Base-by-base conservation (phyloP, 2,329 filamentous ascomycete genomes). In the Lachnellula arida region DNA sequence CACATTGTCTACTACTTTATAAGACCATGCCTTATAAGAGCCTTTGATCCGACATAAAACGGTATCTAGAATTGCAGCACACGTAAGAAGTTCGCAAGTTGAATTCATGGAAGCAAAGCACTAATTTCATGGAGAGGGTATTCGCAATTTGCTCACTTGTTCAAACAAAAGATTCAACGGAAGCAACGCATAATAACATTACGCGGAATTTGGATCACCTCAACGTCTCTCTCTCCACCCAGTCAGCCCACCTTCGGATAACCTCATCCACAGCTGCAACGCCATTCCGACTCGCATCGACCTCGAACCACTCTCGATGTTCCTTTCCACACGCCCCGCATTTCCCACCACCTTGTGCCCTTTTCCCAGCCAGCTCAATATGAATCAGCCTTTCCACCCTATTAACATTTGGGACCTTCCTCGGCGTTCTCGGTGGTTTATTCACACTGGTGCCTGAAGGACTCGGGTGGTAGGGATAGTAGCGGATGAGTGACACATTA, bases 301-400 rank as follows among this genome's bases (percentile, higher is more conserved):
- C 85, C 73, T 95, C 89, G 70, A 99, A 99, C 93, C 93, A 99
- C 74, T 99, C 94, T 51, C 87, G 78, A 72, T 99, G 94, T 65
- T 91, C 86, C 67, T 85, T 86, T 2, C 91, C 91, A 68, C 94
- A 99, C 1, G 84, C 81, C 4, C 78, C 77, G 67, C 94, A 99
- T 51, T 81, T 81, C 69, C 58, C 82, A 43, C 53, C 74, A 58
- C 1, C 81, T 75, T 78, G 84, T 56, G 74, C 85, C 72, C 72
- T 74, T 63, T 78, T 73, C 42, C 78, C 78, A 5, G 78, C 78
- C n/a, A 97, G 79, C 74, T 99, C 94, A 14, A 97, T 76, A 71
- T 99, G 94, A 46, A 97, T 87, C 56, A 99, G 74, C 25, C 91
- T 80, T 75, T 99, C 94, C 11, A 97, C 91, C 47, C 89, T 87